phyloP scores from a whole-genome alignment of 2,329 filamentous ascomycete species.

The Colletotrichum magnum region DNA sequence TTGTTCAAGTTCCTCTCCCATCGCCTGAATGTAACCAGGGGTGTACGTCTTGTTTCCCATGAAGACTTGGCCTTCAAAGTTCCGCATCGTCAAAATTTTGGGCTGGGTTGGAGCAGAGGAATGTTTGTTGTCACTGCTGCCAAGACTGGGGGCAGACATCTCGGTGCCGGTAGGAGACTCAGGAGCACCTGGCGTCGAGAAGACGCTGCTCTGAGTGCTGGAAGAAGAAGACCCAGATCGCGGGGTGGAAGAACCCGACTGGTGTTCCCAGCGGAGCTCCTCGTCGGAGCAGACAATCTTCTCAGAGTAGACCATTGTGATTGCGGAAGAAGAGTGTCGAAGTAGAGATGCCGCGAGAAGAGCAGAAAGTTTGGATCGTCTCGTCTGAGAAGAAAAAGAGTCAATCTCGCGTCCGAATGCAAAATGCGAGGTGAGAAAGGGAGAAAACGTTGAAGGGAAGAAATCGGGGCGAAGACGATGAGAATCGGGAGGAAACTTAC shows the following conservation, averaged over 20 bases:
- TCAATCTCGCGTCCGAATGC: conserved; percentile 2
- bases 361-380: background rate
- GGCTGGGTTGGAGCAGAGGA: fast-evolving
- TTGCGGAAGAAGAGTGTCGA: background rate
- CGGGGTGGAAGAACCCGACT: conserved; percentile 19
- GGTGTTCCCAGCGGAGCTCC: conserved; percentile 10
- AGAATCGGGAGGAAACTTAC: background rate
- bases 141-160: background rate
- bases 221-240: conserved; percentile 5
- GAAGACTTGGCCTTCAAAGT: background rate
- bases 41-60: fast-evolving
- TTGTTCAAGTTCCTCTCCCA: fast-evolving
- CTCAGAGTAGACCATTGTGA: conserved; percentile 19
- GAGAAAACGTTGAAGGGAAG: background rate
- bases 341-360: background rate
- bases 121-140: fast-evolving
- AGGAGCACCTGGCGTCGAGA: conserved; percentile 3
- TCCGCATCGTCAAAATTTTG: background rate
- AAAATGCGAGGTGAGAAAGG: background rate
- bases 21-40: fast-evolving
- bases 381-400: background rate
- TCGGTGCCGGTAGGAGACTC: background rate
- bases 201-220: background rate
- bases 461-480: background rate
- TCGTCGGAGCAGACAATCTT: background rate